Evolutionary conservation across 805 yeast species (phyloP).

Genomic region (Metschnikowia lachancei): DNA sequence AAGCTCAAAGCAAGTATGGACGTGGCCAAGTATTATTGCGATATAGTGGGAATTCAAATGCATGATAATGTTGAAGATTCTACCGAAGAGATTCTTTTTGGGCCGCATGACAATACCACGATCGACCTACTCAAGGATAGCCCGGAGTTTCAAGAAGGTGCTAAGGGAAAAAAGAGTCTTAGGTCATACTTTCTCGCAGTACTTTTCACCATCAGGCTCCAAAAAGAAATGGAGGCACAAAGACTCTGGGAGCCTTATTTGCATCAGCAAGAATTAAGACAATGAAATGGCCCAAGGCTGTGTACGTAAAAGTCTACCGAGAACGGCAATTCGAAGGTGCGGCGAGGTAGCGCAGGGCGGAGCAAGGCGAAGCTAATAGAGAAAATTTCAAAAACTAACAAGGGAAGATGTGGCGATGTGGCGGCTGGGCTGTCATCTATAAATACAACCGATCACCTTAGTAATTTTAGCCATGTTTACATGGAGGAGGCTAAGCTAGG

Average conservation of each 20-base stretch:
- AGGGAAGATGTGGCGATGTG: too few relatives aligned
- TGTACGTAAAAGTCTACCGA: too few relatives aligned
- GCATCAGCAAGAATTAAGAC: background rate
- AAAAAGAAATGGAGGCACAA: constrained; percentile 2
- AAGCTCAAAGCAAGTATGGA: constrained; percentile 12
- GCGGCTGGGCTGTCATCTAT: too few relatives aligned
- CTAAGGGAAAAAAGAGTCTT: constrained; percentile 2
- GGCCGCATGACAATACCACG: constrained; percentile 8
- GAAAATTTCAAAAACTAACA: too few relatives aligned
- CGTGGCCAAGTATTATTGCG: constrained; percentile 10
- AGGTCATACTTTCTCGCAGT: constrained; percentile 18
- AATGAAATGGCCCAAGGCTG: too few relatives aligned
- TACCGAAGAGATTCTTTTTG: constrained; percentile 13
- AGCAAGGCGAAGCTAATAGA: too few relatives aligned
- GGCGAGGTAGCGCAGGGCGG: too few relatives aligned
- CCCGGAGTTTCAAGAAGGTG: constrained; percentile 1
- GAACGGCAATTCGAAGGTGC: too few relatives aligned
- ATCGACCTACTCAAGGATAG: constrained; percentile 10
- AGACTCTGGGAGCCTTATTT: constrained; percentile 8
- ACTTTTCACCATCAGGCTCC: constrained; percentile 15
- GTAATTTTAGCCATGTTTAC: too few relatives aligned
- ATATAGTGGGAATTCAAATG: background rate
- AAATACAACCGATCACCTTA: too few relatives aligned
- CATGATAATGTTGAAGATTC: constrained; percentile 5
- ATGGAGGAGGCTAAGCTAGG: too few relatives aligned